A percentile compares a stretch with the other conserved stretches of the same genome.
Conservation (phyloP, 139 green algal genomes). For the Chlorokybus atmophyticus region DNA sequence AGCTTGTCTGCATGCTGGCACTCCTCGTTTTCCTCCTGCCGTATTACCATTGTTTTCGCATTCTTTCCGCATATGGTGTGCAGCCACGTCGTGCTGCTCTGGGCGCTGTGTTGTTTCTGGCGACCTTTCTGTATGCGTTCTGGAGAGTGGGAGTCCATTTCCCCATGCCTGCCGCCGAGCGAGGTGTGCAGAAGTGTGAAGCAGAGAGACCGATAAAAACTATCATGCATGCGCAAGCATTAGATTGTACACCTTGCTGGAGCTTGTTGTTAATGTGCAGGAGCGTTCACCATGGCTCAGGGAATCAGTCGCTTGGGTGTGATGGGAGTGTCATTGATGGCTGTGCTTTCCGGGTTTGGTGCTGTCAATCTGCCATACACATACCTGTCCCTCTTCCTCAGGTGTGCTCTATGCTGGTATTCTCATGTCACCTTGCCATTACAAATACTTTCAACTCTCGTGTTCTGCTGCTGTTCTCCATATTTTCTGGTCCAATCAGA, state of each 20-base stretch:
- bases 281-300: conserved; percentile 34
- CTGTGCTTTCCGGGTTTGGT: conserved; percentile 78
- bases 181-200: conserved; percentile 5
- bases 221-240: too few species aligned
- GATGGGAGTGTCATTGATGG: conserved; percentile 79
- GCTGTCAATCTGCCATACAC: conserved; percentile 78
- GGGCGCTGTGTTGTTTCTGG: conserved; percentile 21
- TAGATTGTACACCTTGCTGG: too few species aligned
- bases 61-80: conserved; percentile 28
- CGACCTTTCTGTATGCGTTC: conserved; percentile 26
- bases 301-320: conserved; percentile 70
- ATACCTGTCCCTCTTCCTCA: conserved; percentile 56
- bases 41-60: conserved; percentile 63
- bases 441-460: not conserved
- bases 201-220: too few species aligned
- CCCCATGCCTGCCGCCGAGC: conserved; percentile 16
- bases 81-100: too few species aligned
- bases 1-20: conserved; percentile 56
- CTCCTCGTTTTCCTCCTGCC: conserved; percentile 70
- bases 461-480: not conserved
- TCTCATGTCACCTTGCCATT: not conserved
- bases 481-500: not conserved
- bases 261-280: not conserved
- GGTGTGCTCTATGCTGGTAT: conserved; percentile 7
- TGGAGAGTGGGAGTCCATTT: conserved; percentile 32